Base-by-base conservation (phyloP, 495 filamentous ascomycete species). In the Letharia columbiana region DNA sequence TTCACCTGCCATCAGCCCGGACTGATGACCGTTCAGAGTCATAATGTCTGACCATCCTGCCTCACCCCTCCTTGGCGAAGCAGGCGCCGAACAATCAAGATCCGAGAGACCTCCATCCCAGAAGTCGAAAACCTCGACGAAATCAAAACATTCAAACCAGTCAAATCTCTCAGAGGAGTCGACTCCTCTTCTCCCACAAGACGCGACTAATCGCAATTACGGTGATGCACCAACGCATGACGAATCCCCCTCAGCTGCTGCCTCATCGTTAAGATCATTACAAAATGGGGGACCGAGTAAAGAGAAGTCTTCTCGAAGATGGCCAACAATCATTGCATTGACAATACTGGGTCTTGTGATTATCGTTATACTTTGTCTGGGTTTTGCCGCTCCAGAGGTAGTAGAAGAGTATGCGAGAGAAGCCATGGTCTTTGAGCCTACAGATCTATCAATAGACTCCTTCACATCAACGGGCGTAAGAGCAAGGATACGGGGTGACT, bases 381-480 rank as follows among this genome's bases (percentile, higher is more conserved):
- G 86, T 2, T 95, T 97, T 78, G 82, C 94, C 60, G 85, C 87
- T 4, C 93, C 94, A 4, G 85, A 86, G 37, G 83, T 87, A 9
- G 84, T 93, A 28, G 86, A 95, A 73, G 83, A 89, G 72, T 98
- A 98, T 75, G 90, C 87, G 10, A 85, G 90, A 72, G 80, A 94
- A 73, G 92, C 94, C 7, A 79, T 87, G 31, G 84, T 92, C 7
- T 84, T 98, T 69, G 84, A 92, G 68, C 87, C 94, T 0, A 90
- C 86, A 4, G 86, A 86, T 71, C 77, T 98, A 9, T 91, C 91
- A 2, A 84, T 98, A 62, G 88, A 92, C 57, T 90, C 86, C 10
- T 87, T 95, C 61, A 97, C 92, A 0, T 67, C 81, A 10, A 80
- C 84, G 61, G 95, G 94, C 1, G 83, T 96, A 15, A 83, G 79